These are phyloP conservation scores for Udeniomyces megalosporus DNA, from an alignment of 768 basidiomycete species.

Conservation along the genomic window DNA sequence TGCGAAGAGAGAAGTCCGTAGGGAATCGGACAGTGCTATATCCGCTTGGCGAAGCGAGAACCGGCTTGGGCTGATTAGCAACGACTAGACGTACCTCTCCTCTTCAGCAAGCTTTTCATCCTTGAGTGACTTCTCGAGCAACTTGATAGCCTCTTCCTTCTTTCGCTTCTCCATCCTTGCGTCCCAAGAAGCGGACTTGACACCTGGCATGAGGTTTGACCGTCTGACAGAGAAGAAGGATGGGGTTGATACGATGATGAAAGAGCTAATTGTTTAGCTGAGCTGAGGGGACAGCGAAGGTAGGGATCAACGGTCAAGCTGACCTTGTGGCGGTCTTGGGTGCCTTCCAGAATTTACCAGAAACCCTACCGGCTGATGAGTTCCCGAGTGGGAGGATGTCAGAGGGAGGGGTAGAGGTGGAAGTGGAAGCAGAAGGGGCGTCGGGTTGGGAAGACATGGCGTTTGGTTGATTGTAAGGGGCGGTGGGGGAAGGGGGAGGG, in stretches of 20 bases:
- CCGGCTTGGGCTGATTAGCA: no score
- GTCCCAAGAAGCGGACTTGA: conserved; percentile 14
- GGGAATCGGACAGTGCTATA: no score
- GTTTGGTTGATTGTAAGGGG: not conserved
- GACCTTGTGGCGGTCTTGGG: conserved; percentile 13
- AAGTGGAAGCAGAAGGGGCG: not conserved
- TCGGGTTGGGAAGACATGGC: not conserved
- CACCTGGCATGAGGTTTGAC: conserved; percentile 7
- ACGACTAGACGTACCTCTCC: conserved; percentile 8
- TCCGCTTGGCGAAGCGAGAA: no score
- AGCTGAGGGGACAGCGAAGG: no score
- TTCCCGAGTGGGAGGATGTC: not conserved
- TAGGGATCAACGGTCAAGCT: no score
- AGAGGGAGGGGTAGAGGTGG: not conserved
- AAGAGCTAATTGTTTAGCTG: no score
- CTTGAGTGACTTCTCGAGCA: conserved; percentile 9
- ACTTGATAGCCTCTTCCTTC: conserved; percentile 15
- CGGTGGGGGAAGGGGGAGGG: not conserved
- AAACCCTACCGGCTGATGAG: conserved; percentile 3
- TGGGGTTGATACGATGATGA: not conserved
- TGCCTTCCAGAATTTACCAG: conserved; percentile 17
- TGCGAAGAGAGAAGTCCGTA: not conserved
- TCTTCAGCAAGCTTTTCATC: conserved; percentile 10
- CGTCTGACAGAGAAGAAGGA: not conserved
- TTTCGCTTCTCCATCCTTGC: conserved; percentile 1